Evolutionary conservation across 306 rosid species (phyloP).

Genomic region (Vigna angularis): DNA sequence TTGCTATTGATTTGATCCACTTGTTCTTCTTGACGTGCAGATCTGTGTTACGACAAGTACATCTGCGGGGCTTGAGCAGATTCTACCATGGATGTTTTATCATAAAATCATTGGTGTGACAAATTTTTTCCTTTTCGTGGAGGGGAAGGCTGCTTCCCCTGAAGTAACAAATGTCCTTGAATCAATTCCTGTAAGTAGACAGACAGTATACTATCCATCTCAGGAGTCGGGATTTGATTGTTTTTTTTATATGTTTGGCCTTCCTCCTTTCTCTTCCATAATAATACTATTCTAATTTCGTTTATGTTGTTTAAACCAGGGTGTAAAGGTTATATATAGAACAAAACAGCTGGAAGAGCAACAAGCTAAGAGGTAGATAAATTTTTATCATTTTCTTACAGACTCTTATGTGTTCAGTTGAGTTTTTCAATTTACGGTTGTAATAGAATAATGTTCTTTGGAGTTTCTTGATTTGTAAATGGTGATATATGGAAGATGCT

Average conservation of each 20-base stretch:
- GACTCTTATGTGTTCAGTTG: slow-evolving; percentile 10
- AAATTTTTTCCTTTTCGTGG: slow-evolving; percentile 85
- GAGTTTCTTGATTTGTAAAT: slow-evolving; percentile 20
- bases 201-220: slow-evolving; percentile 19
- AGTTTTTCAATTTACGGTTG: slow-evolving; percentile 16
- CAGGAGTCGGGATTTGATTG: slow-evolving; percentile 4
- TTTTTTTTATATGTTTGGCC: slow-evolving; percentile 28
- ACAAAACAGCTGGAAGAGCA: slow-evolving; percentile 91
- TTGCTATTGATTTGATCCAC: background rate
- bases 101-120: slow-evolving; percentile 92
- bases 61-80: slow-evolving; percentile 94
- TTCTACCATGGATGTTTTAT: slow-evolving; percentile 97
- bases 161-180: slow-evolving; percentile 77
- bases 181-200: slow-evolving; percentile 85
- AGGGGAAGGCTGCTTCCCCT: slow-evolving; percentile 94
- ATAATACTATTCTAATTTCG: slow-evolving; percentile 38
- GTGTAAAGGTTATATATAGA: slow-evolving; percentile 92
- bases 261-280: slow-evolving; percentile 2
- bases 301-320: slow-evolving; percentile 60
- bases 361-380: slow-evolving; percentile 84
- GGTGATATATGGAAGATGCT: slow-evolving; percentile 8
- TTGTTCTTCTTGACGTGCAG: slow-evolving; percentile 53
- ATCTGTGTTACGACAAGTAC: slow-evolving; percentile 90
- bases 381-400: slow-evolving; percentile 34
- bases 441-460: background rate